phyloP scores from a whole-genome alignment of 78 protist genomes.

The Dictyostelium brefeldianum region DNA sequence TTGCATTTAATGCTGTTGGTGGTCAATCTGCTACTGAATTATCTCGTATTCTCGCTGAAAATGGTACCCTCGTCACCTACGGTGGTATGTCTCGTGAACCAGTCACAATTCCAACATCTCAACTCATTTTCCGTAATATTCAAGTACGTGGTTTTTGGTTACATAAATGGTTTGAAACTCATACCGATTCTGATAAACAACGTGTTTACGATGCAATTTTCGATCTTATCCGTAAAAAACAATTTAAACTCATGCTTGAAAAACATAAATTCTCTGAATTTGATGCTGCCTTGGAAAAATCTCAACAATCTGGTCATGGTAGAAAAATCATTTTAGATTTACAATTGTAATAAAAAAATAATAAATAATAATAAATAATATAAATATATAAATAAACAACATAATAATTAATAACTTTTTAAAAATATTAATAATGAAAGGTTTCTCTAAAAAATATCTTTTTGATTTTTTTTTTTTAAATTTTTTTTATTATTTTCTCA shows the following conservation, averaged over 20 bases:
- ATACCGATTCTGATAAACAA: slow-evolving; percentile 52
- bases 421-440: neutral
- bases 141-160: slow-evolving; percentile 79
- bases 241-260: slow-evolving; percentile 60
- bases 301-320: slow-evolving; percentile 67
- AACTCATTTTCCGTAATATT: slow-evolving; percentile 84
- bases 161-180: slow-evolving; percentile 24
- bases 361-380: neutral
- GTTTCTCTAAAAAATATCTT: too few species aligned
- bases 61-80: slow-evolving; percentile 92
- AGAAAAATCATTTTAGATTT: slow-evolving; percentile 68
- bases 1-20: slow-evolving; percentile 91
- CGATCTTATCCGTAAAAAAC: slow-evolving; percentile 49
- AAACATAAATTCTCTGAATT: slow-evolving; percentile 78
- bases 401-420: neutral
- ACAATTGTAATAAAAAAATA: slow-evolving; percentile 33
- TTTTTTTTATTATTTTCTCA: too few species aligned
- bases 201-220: slow-evolving; percentile 73
- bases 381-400: neutral
- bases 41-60: slow-evolving; percentile 81
- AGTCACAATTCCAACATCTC: slow-evolving; percentile 80
- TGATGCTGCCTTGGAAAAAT: slow-evolving; percentile 37
- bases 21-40: slow-evolving; percentile 86
- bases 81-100: slow-evolving; percentile 91
- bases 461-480: too few species aligned